These are phyloP conservation scores for Epichloe bromicola DNA, from an alignment of 2,329 filamentous ascomycete genomes.

Conservation along the genomic window DNA sequence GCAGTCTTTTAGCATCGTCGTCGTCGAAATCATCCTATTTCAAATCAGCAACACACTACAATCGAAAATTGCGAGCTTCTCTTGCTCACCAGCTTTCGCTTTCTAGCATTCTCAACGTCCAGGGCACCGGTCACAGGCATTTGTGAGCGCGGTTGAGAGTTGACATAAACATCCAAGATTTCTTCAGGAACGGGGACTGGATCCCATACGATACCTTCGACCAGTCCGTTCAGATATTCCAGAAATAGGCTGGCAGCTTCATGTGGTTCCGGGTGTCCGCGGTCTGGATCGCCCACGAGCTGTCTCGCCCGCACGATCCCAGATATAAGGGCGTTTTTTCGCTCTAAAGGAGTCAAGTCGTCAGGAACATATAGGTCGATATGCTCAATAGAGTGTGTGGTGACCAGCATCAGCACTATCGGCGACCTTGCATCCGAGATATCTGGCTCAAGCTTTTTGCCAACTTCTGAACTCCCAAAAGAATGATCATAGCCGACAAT, in stretches of 20 bases:
- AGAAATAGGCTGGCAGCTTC: constrained; percentile 34
- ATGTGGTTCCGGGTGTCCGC: constrained; percentile 28
- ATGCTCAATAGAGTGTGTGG: constrained; percentile 42
- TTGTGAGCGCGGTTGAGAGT: constrained; percentile 24
- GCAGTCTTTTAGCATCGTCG: constrained; percentile 16
- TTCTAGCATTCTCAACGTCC: constrained; percentile 22
- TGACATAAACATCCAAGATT: constrained; percentile 34
- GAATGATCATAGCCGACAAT: constrained; percentile 42
- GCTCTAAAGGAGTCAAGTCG: constrained; percentile 26
- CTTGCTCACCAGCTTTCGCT: constrained; percentile 35
- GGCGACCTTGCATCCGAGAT: constrained; percentile 18
- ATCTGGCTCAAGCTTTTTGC: constrained; percentile 3
- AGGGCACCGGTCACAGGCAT: constrained; percentile 7
- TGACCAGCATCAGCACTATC: constrained; percentile 35
- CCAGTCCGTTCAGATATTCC: constrained; percentile 27
- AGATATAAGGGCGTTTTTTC: constrained; percentile 32
- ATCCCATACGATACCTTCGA: constrained; percentile 30
- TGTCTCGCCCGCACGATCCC: constrained; percentile 23
- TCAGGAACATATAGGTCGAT: constrained; percentile 32
- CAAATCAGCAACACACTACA: not conserved
- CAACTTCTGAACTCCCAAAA: constrained; percentile 25
- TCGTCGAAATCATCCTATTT: constrained; percentile 21
- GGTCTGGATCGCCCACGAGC: constrained; percentile 28
- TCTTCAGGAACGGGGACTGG: constrained; percentile 33
- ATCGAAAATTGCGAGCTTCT: not conserved